phyloP scores from a whole-genome alignment of 2,329 filamentous ascomycete species.

The Aspergillus novoparasiticus region DNA sequence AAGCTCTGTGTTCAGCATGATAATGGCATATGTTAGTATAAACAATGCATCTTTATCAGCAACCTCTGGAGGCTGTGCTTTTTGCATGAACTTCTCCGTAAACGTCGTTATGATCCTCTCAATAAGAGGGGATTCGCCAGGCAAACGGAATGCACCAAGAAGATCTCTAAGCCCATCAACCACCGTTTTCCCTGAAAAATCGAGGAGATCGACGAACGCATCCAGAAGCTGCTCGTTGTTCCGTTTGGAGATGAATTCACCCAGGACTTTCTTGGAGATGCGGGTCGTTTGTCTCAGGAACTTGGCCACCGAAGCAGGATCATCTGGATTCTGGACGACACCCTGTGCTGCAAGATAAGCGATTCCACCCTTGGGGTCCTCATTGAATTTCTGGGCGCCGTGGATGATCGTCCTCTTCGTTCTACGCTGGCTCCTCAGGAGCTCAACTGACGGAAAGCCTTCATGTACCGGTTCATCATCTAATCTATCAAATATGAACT shows the following conservation, averaged over 20 bases:
- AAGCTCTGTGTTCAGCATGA: conserved; percentile 96
- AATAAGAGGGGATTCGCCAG: conserved; percentile 90
- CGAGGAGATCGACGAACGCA: conserved; percentile 82
- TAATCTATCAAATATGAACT: conserved; percentile 85
- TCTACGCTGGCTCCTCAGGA: conserved; percentile 70
- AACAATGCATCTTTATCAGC: conserved; percentile 86
- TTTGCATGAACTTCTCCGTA: conserved; percentile 77
- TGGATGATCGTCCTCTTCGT: conserved; percentile 88
- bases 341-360: conserved; percentile 82
- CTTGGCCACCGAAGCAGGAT: conserved; percentile 76
- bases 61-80: conserved; percentile 71
- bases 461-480: conserved; percentile 67
- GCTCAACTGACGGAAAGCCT: conserved; percentile 66
- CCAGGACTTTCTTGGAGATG: conserved; percentile 85
- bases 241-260: conserved; percentile 90
- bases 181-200: conserved; percentile 82
- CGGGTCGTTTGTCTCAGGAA: conserved; percentile 87
- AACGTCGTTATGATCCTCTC: conserved; percentile 89
- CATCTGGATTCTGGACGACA: conserved; percentile 74
- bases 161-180: conserved; percentile 87
- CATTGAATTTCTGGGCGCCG: conserved; percentile 90
- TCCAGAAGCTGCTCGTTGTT: conserved; percentile 82
- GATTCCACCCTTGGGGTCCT: conserved; percentile 86
- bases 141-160: conserved; percentile 89
- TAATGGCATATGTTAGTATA: conserved; percentile 91